Percentiles rank a stretch among this genome's conserved stretches.
Evolutionary conservation across 2,329 filamentous ascomycete genomes (phyloP).

Genomic region (Aspergillus candidus): DNA sequence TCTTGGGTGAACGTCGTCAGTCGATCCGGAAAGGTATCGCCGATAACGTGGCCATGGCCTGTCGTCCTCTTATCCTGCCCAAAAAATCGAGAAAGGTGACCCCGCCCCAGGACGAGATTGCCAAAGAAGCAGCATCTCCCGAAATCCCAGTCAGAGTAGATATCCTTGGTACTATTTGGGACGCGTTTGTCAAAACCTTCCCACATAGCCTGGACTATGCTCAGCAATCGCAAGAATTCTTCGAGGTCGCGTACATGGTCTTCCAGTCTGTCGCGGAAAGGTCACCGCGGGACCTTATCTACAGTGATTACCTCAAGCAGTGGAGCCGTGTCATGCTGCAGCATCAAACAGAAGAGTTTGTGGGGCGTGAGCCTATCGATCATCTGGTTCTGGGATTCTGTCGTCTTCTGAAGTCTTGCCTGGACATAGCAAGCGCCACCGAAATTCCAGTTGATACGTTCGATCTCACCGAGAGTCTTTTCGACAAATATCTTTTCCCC

Average conservation of each 20-base stretch:
- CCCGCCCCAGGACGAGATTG: slow-evolving; percentile 13
- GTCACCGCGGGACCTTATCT: slow-evolving; percentile 31
- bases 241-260: slow-evolving; percentile 38
- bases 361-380: slow-evolving; percentile 42
- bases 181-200: slow-evolving; percentile 36
- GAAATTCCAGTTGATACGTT: slow-evolving; percentile 29
- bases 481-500: slow-evolving; percentile 63
- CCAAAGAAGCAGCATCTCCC: slow-evolving; percentile 5
- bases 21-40: slow-evolving; percentile 34
- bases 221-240: slow-evolving; percentile 41
- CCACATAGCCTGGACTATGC: slow-evolving; percentile 33
- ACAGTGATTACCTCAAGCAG: slow-evolving; percentile 35
- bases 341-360: slow-evolving; percentile 43
- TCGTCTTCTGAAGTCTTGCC: slow-evolving; percentile 38
- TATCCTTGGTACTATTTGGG: slow-evolving; percentile 43
- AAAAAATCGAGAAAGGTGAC: slow-evolving; percentile 22
- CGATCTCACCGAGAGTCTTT: slow-evolving; percentile 47
- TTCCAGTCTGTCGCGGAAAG: slow-evolving; percentile 39
- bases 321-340: slow-evolving; percentile 41
- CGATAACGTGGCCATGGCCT: slow-evolving; percentile 35
- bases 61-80: slow-evolving; percentile 25
- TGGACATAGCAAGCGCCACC: slow-evolving; percentile 33
- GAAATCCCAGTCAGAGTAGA: slow-evolving; percentile 30
- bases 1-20: slow-evolving; percentile 41
- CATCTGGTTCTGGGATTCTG: slow-evolving; percentile 39